These are phyloP conservation scores for Graphiopsis chlorocephala DNA, from an alignment of 2,329 filamentous ascomycete genomes.

Conservation along the genomic window DNA sequence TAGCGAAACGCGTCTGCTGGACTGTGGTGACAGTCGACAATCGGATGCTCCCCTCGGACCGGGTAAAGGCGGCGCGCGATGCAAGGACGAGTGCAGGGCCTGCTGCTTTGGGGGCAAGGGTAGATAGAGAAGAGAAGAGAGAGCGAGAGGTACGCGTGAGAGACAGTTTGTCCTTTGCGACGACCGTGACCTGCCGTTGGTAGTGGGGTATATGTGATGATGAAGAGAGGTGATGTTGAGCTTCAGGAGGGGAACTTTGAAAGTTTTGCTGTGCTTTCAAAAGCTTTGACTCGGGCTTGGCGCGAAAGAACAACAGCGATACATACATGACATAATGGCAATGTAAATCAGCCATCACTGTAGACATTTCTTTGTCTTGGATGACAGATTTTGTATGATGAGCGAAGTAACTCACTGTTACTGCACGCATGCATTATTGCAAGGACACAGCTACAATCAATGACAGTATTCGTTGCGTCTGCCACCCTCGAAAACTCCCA, in stretches of 20 bases:
- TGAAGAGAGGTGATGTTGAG: conserved; percentile 6
- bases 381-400: too few species aligned
- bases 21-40: conserved; percentile 19
- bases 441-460: too few species aligned
- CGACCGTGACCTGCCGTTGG: conserved; percentile 32
- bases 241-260: conserved; percentile 1
- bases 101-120: conserved; percentile 29
- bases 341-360: background rate
- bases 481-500: too few species aligned
- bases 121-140: conserved; percentile 25
- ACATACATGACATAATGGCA: background rate
- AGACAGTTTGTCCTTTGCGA: conserved; percentile 30
- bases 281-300: background rate
- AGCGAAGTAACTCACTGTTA: too few species aligned
- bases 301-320: background rate
- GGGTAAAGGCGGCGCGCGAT: conserved; percentile 5
- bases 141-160: conserved; percentile 25
- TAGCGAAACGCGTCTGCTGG: conserved; percentile 46
- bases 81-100: conserved; percentile 32
- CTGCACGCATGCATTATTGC: too few species aligned
- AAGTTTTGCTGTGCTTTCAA: background rate
- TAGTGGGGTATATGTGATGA: conserved; percentile 8
- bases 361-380: background rate
- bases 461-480: too few species aligned
- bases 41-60: conserved; percentile 13